Evolutionary conservation across 108 stramenopile genomes (phyloP), one percentile per base, ranked within the genome.

Genomic region (Halocafeteria seosinensis): DNA sequence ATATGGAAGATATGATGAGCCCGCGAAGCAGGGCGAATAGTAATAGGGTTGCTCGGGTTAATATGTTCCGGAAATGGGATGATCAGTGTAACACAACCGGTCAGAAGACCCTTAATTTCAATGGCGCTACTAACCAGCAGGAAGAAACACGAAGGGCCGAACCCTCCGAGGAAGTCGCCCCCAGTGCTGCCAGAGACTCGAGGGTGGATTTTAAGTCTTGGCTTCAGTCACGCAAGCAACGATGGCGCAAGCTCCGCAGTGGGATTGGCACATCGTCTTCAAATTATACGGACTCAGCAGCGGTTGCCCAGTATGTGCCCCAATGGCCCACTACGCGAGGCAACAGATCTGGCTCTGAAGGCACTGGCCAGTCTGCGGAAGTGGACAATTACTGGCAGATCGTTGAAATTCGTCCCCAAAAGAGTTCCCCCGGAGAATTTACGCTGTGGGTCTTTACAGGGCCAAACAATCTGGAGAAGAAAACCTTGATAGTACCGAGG

Each of bases 121-220:
- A n/a, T 17, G 42, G 42, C 42, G 21, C 21, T 17, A n/a, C 21
- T n/a, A n/a, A n/a, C 42, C 42, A n/a, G 85, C 61, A 88, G 88
- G 90, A 89, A 95, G 64, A 76, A 95, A 27, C 70, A 95, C 38
- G 96, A 98, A 74, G 64, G n/a, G n/a, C n/a, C n/a, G n/a, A n/a
- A n/a, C n/a, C n/a, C n/a, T n/a, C n/a, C n/a, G n/a, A n/a, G n/a
- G n/a, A n/a, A n/a, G n/a, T n/a, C n/a, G n/a, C n/a, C n/a, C n/a
- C n/a, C n/a, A n/a, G n/a, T n/a, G n/a, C n/a, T n/a, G n/a, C n/a
- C n/a, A n/a, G n/a, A n/a, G n/a, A n/a, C n/a, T n/a, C n/a, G n/a
- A n/a, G n/a, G n/a, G n/a, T n/a, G n/a, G n/a, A n/a, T n/a, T n/a
- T n/a, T n/a, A n/a, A n/a, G n/a, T n/a, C n/a, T n/a, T n/a, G n/a